Evolutionary conservation across 192 early-diverging fungal species (phyloP).

Genomic region (Fimicolochytrium jonesii): DNA sequence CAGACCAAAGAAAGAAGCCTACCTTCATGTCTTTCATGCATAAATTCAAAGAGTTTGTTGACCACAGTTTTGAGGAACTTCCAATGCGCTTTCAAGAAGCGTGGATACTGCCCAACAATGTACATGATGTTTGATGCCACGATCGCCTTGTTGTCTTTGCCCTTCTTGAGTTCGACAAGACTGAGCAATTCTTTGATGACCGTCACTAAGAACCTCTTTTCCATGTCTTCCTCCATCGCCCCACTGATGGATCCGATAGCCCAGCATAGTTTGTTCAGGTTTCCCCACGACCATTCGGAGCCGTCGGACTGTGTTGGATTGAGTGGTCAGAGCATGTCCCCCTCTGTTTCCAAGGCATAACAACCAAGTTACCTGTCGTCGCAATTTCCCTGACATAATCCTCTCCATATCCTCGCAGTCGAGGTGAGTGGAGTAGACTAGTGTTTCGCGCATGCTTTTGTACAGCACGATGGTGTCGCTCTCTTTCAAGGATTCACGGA

Average conservation of each 20-base stretch:
- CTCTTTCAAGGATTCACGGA: slow-evolving; percentile 94
- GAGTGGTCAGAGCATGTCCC: too few relatives aligned
- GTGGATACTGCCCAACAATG: slow-evolving; percentile 99
- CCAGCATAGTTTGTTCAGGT: slow-evolving; percentile 98
- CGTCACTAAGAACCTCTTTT: slow-evolving; percentile 95
- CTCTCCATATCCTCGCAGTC: slow-evolving; percentile 89
- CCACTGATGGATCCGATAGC: slow-evolving; percentile 98
- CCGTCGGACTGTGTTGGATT: slow-evolving; percentile 94
- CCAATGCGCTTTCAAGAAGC: slow-evolving; percentile 99
- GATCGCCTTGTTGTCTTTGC: slow-evolving; percentile 99
- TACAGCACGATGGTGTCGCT: slow-evolving; percentile 97
- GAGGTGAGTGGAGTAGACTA: slow-evolving; percentile 96
- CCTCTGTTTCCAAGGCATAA: too few relatives aligned
- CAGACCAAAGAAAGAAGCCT: too few relatives aligned
- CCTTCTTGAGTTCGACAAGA: slow-evolving; percentile 91
- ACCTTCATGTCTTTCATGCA: slow-evolving; percentile 98
- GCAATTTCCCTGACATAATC: slow-evolving; percentile 93
- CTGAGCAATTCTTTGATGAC: slow-evolving; percentile 97
- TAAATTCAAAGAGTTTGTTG: slow-evolving; percentile 99
- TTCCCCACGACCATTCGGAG: slow-evolving; percentile 97
- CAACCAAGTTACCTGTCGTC: slow-evolving; percentile 77
- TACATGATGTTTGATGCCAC: slow-evolving; percentile 99
- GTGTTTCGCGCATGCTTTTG: slow-evolving; percentile 95
- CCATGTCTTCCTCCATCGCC: slow-evolving; percentile 93
- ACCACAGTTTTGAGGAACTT: slow-evolving; percentile 99